Evolutionary conservation across 805 yeast species (phyloP), one percentile per base, ranked within the genome.

Genomic region (Candida anglica): DNA sequence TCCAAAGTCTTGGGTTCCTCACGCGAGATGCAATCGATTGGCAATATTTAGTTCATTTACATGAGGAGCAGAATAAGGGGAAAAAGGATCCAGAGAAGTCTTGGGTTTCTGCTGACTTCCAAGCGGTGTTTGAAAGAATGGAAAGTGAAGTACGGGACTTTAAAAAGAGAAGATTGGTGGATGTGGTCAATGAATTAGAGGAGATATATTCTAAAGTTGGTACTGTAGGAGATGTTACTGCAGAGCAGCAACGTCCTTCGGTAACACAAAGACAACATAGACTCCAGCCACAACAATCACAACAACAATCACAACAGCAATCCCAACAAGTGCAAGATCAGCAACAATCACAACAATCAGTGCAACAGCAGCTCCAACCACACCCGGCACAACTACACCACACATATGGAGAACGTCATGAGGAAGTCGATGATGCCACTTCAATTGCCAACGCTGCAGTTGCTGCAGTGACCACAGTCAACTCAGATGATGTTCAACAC

Each of bases 101-200:
- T 18, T 81, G 86, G 86, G 63, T 70, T 2, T 79, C 81, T 1
- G 48, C 69, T 2, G 93, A 85, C 55, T 69, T 83, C 40, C 69
- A 70, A 40, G 64, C 69, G 11, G 78, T 79, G 28, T 83, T 77
- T 48, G 85, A 78, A 36, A 73, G 71, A 40, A 67, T 81, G 75
- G 71, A 73, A 45, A 44, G 68, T 6, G 59, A 70, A 4, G 58
- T 79, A 9, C 67, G 75, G 34, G 81, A 76, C 36, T 39, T 44
- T 30, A 40, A 38, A 27, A 41, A 38, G 18, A 27, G 28, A 19
- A 17, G 34, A 15, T 32, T 32, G 28, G 29, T 32, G 21, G 34
- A 32, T n/a, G 23, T 32, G 8, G 28, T 26, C 9, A 23, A 25
- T 15, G 34, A 32, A 19, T 25, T 32, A 23, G 28, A 32, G 10